Percentiles rank a stretch among this genome's conserved stretches.
Conservation (phyloP, 192 early-diverging fungal species). For the Coemansia sp. region DNA sequence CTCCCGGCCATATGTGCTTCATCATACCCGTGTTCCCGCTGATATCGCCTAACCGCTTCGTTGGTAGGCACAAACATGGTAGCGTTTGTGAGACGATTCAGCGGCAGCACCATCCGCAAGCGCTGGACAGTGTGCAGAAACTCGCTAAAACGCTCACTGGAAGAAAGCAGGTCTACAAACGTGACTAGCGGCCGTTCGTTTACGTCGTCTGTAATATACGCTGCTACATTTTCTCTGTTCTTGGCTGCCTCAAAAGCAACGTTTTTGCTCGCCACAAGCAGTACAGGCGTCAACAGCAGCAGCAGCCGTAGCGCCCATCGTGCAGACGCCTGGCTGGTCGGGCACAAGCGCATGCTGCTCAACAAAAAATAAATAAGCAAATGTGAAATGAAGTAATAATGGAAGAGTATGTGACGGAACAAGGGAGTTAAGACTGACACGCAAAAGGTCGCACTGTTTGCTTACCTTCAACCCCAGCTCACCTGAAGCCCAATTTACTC, state of each 20-base stretch:
- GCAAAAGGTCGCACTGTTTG: neutral
- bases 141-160: conserved; percentile 52
- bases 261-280: neutral
- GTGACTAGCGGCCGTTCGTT: conserved; percentile 13
- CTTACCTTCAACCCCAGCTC: too few relatives aligned
- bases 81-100: conserved; percentile 58
- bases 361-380: neutral
- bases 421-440: neutral
- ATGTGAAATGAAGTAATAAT: neutral
- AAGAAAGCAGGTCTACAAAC: conserved; percentile 62
- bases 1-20: conserved; percentile 6
- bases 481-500: neutral
- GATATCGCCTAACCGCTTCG: conserved; percentile 49
- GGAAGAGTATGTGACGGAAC: neutral
- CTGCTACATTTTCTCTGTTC: neutral
- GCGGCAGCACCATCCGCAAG: conserved; percentile 55
- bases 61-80: conserved; percentile 64
- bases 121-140: conserved; percentile 59
- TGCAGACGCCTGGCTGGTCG: neutral
- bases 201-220: conserved; percentile 2
- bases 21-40: conserved; percentile 27
- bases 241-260: neutral
- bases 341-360: neutral
- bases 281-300: neutral
- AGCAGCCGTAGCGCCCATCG: neutral